phyloP scores from a whole-genome alignment of 139 green algal species.

The Zygnema circumcarinatum region DNA sequence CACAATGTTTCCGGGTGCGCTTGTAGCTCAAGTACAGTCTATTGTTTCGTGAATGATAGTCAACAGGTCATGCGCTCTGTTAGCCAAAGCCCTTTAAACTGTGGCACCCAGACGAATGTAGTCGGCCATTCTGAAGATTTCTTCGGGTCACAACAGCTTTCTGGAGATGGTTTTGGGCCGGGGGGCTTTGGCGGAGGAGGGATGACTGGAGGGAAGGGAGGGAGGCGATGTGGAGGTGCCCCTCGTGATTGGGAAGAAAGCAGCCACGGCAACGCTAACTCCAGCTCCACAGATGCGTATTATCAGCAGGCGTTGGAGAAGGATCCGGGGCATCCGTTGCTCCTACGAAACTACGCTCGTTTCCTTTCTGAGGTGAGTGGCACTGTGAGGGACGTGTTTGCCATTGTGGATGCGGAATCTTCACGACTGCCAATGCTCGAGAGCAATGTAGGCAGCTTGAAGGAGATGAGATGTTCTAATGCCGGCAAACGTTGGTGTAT shows the following conservation, averaged over 20 bases:
- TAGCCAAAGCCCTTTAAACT: too few species aligned
- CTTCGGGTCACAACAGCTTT: background rate
- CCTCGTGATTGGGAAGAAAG: background rate
- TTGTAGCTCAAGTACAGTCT: too few species aligned
- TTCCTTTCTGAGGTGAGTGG: slow-evolving; percentile 49
- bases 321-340: slow-evolving; percentile 37
- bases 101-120: too few species aligned
- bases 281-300: slow-evolving; percentile 15
- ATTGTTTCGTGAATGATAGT: too few species aligned
- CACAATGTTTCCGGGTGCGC: too few species aligned
- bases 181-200: too few species aligned
- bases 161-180: background rate
- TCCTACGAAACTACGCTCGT: slow-evolving; percentile 41
- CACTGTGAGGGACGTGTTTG: background rate
- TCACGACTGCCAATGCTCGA: background rate
- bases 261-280: background rate
- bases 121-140: too few species aligned
- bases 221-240: background rate
- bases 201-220: background rate
- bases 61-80: too few species aligned
- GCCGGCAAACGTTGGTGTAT: too few species aligned
- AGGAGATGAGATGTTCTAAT: too few species aligned
- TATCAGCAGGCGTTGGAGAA: slow-evolving; percentile 23
- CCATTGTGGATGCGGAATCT: background rate
- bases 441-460: too few species aligned